A percentile compares a stretch with the other conserved stretches of the same genome.
Conservation (phyloP, 805 yeast genomes). For the Wickerhamiella nectarea region DNA sequence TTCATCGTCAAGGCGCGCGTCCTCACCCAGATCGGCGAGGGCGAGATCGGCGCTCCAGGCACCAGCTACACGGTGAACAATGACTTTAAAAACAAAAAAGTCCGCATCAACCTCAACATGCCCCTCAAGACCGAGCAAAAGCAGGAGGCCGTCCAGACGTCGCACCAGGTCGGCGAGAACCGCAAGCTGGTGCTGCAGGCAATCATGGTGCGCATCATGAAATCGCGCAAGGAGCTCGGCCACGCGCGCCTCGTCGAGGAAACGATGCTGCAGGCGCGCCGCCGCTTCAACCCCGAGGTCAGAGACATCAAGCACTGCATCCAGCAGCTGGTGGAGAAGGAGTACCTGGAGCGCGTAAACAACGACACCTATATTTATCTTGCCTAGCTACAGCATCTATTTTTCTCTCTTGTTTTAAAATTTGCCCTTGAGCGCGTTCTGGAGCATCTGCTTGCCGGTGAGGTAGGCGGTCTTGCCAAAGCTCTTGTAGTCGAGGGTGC, state of each 20-base stretch:
- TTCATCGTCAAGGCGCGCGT: conserved; percentile 73
- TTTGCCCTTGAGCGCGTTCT: conserved; percentile 55
- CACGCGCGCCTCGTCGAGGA: conserved; percentile 78
- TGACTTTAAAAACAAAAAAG: conserved; percentile 74
- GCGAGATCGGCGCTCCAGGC: conserved; percentile 34
- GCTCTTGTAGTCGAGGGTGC: conserved; percentile 68
- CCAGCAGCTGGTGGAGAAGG: conserved; percentile 72
- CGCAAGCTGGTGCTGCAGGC: conserved; percentile 79
- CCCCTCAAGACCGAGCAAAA: conserved; percentile 44
- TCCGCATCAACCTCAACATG: conserved; percentile 63
- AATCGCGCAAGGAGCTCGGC: conserved; percentile 67
- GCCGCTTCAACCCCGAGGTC: conserved; percentile 73
- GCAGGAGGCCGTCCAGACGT: conserved; percentile 60
- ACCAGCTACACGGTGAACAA: conserved; percentile 58
- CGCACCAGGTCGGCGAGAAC: conserved; percentile 72
- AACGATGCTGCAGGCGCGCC: conserved; percentile 70
- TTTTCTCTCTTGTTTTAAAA: conserved; percentile 29
- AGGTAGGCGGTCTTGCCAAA: conserved; percentile 53
- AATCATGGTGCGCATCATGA: conserved; percentile 92
- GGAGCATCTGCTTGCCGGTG: conserved; percentile 68
- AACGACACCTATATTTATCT: conserved; percentile 67
- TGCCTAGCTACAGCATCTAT: too few species aligned
- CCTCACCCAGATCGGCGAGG: conserved; percentile 53
- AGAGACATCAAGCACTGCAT: conserved; percentile 79
- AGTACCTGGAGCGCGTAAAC: conserved; percentile 65